Conservation (phyloP, 169 alveolate genomes). For the Plasmodium gonderi region DNA sequence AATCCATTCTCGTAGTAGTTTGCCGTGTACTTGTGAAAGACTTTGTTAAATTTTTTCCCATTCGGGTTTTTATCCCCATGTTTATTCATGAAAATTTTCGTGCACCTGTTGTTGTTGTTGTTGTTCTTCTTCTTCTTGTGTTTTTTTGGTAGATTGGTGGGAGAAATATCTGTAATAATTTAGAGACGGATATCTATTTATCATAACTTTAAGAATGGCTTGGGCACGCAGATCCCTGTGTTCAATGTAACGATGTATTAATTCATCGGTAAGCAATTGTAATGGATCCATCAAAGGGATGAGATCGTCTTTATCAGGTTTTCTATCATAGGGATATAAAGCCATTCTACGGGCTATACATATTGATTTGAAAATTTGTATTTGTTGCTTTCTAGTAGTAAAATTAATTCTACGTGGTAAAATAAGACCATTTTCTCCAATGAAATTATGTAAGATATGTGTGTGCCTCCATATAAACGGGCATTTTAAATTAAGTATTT, state of each 20-base stretch:
- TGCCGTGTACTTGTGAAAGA: conserved; percentile 19
- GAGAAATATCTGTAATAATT: conserved; percentile 79
- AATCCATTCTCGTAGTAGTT: conserved; percentile 21
- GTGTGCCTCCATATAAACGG: conserved; percentile 77
- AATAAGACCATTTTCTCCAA: conserved; percentile 87
- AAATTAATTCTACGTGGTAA: conserved; percentile 85
- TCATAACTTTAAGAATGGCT: conserved; percentile 84
- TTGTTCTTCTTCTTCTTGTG: neutral
- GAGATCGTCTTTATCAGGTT: conserved; percentile 82
- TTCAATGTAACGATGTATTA: conserved; percentile 79
- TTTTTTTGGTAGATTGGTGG: neutral
- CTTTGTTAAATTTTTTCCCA: neutral
- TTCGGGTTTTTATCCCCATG: neutral
- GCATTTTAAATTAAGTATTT: conserved; percentile 78
- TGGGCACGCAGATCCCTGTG: conserved; percentile 84
- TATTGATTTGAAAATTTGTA: conserved; percentile 86
- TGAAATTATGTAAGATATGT: conserved; percentile 85
- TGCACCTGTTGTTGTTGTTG: neutral
- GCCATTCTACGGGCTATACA: conserved; percentile 88
- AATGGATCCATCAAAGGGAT: conserved; percentile 88
- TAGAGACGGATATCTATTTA: conserved; percentile 80
- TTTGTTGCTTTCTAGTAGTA: conserved; percentile 88
- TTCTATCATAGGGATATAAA: conserved; percentile 87
- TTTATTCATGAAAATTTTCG: neutral
- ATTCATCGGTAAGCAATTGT: conserved; percentile 86